These are phyloP conservation scores for Ophiosphaerella narmari DNA, from an alignment of 2,329 filamentous ascomycete genomes.

Conservation along the genomic window DNA sequence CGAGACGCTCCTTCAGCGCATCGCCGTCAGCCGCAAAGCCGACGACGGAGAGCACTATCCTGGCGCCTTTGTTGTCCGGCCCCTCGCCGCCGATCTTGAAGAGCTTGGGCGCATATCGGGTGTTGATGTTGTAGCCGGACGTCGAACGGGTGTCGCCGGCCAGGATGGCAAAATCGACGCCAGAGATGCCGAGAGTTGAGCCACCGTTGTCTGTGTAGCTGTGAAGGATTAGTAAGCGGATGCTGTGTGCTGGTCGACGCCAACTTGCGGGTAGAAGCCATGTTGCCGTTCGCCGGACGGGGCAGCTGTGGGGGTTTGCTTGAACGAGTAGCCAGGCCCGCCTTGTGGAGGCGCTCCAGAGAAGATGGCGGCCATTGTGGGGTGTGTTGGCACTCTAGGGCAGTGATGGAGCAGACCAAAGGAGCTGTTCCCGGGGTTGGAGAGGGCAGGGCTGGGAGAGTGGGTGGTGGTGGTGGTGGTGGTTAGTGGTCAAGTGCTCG, in stretches of 20 bases:
- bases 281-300: slow-evolving; percentile 66
- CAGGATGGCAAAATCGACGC: slow-evolving; percentile 92
- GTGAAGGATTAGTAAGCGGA: slow-evolving; percentile 21
- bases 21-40: slow-evolving; percentile 95
- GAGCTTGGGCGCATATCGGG: slow-evolving; percentile 90
- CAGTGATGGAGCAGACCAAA: background rate
- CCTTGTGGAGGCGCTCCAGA: slow-evolving; percentile 56
- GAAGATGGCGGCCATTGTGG: slow-evolving; percentile 60
- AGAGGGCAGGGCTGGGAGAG: slow-evolving; percentile 17
- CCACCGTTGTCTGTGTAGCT: slow-evolving; percentile 98
- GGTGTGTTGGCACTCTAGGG: slow-evolving; percentile 1
- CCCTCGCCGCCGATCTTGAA: slow-evolving; percentile 96
- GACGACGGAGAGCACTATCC: slow-evolving; percentile 88
- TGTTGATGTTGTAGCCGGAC: slow-evolving; percentile 97
- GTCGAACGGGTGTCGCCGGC: slow-evolving; percentile 96
- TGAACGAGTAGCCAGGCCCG: slow-evolving; percentile 65
- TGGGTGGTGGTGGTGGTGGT: slow-evolving; percentile 6
- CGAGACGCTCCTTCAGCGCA: slow-evolving; percentile 89
- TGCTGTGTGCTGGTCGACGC: slow-evolving; percentile 36
- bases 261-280: slow-evolving; percentile 82
- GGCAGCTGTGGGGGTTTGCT: slow-evolving; percentile 53
- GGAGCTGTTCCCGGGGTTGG: slow-evolving; percentile 10
- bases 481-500: slow-evolving; percentile 19
- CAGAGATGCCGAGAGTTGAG: slow-evolving; percentile 92
- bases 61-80: slow-evolving; percentile 80